Conservation (phyloP, 2,329 filamentous ascomycete species). For the Raffaelea arxii region DNA sequence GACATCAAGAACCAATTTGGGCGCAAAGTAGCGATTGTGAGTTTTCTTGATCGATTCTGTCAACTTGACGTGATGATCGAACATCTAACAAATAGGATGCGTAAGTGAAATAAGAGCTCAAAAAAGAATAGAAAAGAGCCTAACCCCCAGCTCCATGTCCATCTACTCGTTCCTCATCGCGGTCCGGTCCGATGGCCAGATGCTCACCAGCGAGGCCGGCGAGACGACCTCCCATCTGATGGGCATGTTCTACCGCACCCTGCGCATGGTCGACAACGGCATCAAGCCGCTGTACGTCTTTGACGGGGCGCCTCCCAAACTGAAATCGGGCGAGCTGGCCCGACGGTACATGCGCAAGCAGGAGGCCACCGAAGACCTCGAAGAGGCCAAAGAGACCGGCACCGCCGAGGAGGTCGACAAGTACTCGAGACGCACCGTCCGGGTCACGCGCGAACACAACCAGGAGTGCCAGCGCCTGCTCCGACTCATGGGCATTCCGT, state of each 20-base stretch:
- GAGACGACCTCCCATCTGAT: slow-evolving; percentile 97
- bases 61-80: too few relatives aligned
- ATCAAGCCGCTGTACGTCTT: slow-evolving; percentile 99
- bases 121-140: slow-evolving; percentile 47
- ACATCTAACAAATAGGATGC: slow-evolving; percentile 43
- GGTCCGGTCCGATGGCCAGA: slow-evolving; percentile 91
- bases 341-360: slow-evolving; percentile 94
- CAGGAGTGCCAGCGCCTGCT: slow-evolving; percentile 84
- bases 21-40: slow-evolving; percentile 92
- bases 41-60: slow-evolving; percentile 22
- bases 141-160: slow-evolving; percentile 74
- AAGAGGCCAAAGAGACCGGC: slow-evolving; percentile 94
- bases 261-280: slow-evolving; percentile 96
- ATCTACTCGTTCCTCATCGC: slow-evolving; percentile 98
- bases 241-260: slow-evolving; percentile 98
- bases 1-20: slow-evolving; percentile 99
- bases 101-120: slow-evolving; percentile 26
- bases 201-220: slow-evolving; percentile 88
- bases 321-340: slow-evolving; percentile 94
- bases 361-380: slow-evolving; percentile 79
- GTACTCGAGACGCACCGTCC: slow-evolving; percentile 85
- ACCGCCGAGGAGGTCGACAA: slow-evolving; percentile 97
- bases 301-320: slow-evolving; percentile 89
- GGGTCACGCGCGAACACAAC: slow-evolving; percentile 95
- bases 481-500: slow-evolving; percentile 93